These are phyloP conservation scores for Lactarius sp. DNA, from an alignment of 768 basidiomycete species.

Conservation along the genomic window DNA sequence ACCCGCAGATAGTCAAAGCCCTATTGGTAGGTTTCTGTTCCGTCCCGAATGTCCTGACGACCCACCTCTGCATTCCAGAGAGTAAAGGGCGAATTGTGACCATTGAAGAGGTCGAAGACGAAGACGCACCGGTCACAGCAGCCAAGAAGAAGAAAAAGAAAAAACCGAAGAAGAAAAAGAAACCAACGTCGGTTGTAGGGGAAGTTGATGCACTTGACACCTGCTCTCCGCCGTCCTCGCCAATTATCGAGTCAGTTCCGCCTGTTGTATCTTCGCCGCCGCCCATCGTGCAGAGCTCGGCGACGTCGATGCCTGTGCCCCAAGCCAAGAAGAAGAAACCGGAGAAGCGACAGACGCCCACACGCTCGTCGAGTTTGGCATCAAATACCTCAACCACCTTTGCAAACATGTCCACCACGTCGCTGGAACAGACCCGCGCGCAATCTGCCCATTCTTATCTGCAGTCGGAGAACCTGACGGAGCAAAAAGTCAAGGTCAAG, in stretches of 20 bases:
- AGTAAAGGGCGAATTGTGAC: slow-evolving; percentile 44
- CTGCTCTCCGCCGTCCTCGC: slow-evolving; percentile 25
- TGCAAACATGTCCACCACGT: slow-evolving; percentile 36
- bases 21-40: not conserved
- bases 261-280: not conserved
- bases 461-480: slow-evolving; percentile 42
- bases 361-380: slow-evolving; percentile 25
- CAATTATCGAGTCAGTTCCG: slow-evolving; percentile 11
- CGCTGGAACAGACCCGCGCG: slow-evolving; percentile 45
- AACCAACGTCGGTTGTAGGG: slow-evolving; percentile 31
- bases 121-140: slow-evolving; percentile 42
- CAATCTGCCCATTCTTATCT: slow-evolving; percentile 72
- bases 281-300: not conserved
- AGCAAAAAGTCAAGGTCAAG: slow-evolving; percentile 63
- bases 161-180: slow-evolving; percentile 68
- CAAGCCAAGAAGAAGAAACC: slow-evolving; percentile 17
- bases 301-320: not conserved
- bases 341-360: slow-evolving; percentile 5
- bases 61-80: not conserved
- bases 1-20: not conserved
- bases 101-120: slow-evolving; percentile 71
- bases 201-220: slow-evolving; percentile 23
- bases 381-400: slow-evolving; percentile 24
- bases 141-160: slow-evolving; percentile 70
- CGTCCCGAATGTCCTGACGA: not conserved